These are phyloP conservation scores for Nematocida ausubeli DNA, from an alignment of 371 early-diverging fungal genomes.

Conservation along the genomic window DNA sequence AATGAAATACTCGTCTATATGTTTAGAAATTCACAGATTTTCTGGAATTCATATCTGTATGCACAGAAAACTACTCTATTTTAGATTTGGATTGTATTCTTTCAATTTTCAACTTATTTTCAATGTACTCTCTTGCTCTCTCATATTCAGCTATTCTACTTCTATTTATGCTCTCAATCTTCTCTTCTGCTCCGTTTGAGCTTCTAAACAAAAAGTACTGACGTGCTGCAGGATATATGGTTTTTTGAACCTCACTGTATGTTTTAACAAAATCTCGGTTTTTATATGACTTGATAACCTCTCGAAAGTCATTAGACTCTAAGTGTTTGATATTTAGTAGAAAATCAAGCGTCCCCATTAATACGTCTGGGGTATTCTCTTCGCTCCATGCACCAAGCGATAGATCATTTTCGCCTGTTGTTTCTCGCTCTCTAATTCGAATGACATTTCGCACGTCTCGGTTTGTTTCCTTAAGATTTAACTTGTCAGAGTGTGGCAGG, in stretches of 20 bases:
- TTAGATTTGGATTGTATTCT: too few relatives aligned
- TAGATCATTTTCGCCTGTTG: background rate
- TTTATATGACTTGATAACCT: conserved; percentile 35
- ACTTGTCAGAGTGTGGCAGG: conserved; percentile 8
- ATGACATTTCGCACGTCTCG: background rate
- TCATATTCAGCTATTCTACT: conserved; percentile 30
- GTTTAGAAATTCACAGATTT: too few relatives aligned
- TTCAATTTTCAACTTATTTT: conserved; percentile 28
- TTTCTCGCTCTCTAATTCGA: background rate
- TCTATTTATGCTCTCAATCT: background rate
- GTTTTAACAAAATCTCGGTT: conserved; percentile 1
- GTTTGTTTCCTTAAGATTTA: background rate
- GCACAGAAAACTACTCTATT: too few relatives aligned
- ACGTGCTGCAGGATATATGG: conserved; percentile 26
- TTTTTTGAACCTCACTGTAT: conserved; percentile 7
- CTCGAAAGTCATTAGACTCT: conserved; percentile 11
- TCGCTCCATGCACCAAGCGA: background rate
- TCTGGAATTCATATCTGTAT: too few relatives aligned
- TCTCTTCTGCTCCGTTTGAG: background rate
- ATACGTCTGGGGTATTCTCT: background rate
- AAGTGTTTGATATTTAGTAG: conserved; percentile 29
- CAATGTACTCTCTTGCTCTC: conserved; percentile 47
- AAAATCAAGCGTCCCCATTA: conserved; percentile 35
- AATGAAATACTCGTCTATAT: too few relatives aligned
- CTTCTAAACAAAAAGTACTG: conserved; percentile 26